Conservation (phyloP, 2,329 filamentous ascomycete genomes). For the Penicillium sp. region DNA sequence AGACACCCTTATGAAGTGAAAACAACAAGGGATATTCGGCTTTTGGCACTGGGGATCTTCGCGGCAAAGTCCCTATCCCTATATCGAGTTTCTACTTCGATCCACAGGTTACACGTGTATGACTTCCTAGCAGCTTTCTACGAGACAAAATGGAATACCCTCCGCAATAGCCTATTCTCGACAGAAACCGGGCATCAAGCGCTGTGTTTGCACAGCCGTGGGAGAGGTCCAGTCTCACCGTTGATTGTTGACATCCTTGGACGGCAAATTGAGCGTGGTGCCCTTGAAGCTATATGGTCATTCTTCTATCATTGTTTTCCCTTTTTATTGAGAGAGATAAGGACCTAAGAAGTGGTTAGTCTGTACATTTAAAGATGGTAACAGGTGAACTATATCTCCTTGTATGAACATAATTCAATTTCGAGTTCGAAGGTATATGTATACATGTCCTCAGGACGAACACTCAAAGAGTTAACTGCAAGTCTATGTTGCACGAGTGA, state of each 20-base stretch:
- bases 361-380: too few species aligned
- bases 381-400: neutral
- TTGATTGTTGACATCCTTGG: neutral
- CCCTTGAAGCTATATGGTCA: neutral
- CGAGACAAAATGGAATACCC: neutral
- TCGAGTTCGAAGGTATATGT: neutral
- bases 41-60: neutral
- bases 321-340: too few species aligned
- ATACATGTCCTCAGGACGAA: neutral
- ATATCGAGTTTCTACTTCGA: neutral
- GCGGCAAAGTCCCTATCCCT: neutral
- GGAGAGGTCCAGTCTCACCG: neutral
- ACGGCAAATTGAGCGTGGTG: neutral
- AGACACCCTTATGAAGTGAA: neutral
- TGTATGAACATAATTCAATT: too few species aligned
- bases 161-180: neutral
- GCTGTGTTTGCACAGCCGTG: neutral
- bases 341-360: neutral
- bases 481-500: neutral
- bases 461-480: neutral
- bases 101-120: neutral
- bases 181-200: neutral
- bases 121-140: neutral
- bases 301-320: neutral
- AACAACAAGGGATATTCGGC: too few species aligned